These are phyloP conservation scores for Pholiota microspora DNA, from an alignment of 768 basidiomycete species.

Conservation along the genomic window DNA sequence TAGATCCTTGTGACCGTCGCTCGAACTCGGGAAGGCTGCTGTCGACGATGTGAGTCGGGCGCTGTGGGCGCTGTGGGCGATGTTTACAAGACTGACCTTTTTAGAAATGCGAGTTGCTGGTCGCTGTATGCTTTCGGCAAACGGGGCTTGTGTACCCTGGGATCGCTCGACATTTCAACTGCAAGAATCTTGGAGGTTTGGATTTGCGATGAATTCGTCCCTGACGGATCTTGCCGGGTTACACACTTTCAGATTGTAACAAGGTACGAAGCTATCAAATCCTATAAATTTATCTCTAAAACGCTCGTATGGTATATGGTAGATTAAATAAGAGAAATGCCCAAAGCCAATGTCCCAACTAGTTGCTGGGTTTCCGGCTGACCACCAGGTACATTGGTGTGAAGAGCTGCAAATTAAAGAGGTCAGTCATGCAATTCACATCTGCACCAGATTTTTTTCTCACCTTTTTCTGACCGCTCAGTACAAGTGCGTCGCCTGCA, in stretches of 20 bases:
- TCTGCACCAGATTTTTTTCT: constrained; percentile 16
- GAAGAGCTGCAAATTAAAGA: constrained; percentile 55
- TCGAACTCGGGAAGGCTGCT: constrained; percentile 58
- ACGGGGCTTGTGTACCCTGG: constrained; percentile 64
- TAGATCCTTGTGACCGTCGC: constrained; percentile 52
- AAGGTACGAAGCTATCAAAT: constrained; percentile 15
- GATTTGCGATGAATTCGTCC: constrained; percentile 15
- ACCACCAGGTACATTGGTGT: constrained; percentile 85
- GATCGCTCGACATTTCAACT: constrained; percentile 49
- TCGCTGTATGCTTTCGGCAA: constrained; percentile 64
- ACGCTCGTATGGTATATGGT: constrained; percentile 20
- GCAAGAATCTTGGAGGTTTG: constrained; percentile 22
- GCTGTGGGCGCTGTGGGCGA: neutral
- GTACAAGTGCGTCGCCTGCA: constrained; percentile 76
- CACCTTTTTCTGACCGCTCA: constrained; percentile 86
- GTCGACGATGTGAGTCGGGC: constrained; percentile 9
- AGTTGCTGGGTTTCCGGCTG: constrained; percentile 52
- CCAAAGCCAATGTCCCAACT: constrained; percentile 17
- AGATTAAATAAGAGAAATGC: constrained; percentile 4
- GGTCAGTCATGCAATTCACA: constrained; percentile 8
- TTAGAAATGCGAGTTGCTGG: constrained; percentile 59
- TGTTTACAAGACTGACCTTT: constrained; percentile 32
- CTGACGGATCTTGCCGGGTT: constrained; percentile 33
- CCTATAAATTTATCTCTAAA: constrained; percentile 6
- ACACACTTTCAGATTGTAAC: constrained; percentile 8